Base-by-base conservation (phyloP, 2,329 filamentous ascomycete species). In the Monilinia fructicola region DNA sequence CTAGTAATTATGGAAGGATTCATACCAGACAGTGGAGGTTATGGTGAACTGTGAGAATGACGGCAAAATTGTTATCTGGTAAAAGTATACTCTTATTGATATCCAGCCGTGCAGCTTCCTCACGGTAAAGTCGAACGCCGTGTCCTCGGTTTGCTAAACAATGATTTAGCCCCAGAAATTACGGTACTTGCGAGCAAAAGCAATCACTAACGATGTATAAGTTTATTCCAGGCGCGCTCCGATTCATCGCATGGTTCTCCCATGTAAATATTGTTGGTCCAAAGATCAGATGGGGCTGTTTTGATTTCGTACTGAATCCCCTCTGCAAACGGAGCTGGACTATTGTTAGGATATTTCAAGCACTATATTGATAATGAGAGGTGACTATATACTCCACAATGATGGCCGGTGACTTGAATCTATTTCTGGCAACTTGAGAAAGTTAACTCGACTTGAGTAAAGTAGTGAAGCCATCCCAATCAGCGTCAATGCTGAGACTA, bases 11-110 rank as follows among this genome's bases (percentile, higher is more conserved):
- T 4, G 4, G 21, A 35, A 18, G 23, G 12, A 11, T 35, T 26
- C 58, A 56, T 59, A 65, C 54, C 16, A 65, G 12, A 40, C 63
- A 65, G 16, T 65, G 63, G 40, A 65, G 54, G 23, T 65, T 65
- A 16, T 65, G 63, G 11, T 65, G 63, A 26, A 65, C 53, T 1
- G 54, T 40, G 23, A 65, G 63, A 59, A 65, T 65, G 5, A 65
- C 63, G 7, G 63, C 63, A 16, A 65, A 65, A n/a, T 59, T 59
- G 7, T 59, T 40, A 31, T 59, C 63, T 1, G 54, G 35, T 7
- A 65, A 16, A 12, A 65, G 63, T 18, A 65, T 65, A 28, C 63
- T 65, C 23, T 59, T 58, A 9, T 65, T 65, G 16, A 65, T 65
- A 21, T 58, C 63, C 7, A 65, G 21, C 18, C 40, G 42, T 2